These are phyloP conservation scores for Hyphopichia burtonii DNA, from an alignment of 1,139 yeast species.

Conservation along the genomic window DNA sequence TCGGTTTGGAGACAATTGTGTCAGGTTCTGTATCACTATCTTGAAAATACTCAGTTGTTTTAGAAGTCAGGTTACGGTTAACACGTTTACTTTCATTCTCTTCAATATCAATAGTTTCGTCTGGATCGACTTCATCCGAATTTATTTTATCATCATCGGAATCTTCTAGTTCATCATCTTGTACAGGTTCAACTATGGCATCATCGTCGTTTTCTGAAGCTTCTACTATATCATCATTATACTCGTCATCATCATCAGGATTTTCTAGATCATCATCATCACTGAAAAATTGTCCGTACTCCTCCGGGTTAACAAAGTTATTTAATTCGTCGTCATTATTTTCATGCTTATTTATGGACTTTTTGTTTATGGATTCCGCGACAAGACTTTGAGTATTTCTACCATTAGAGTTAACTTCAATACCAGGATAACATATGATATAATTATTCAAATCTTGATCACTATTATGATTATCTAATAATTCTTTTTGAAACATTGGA, in stretches of 20 bases:
- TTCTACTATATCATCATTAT: not conserved
- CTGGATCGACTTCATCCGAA: conserved; percentile 2
- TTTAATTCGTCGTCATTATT: conserved; percentile 7
- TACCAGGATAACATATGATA: conserved; percentile 33
- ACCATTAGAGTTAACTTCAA: conserved; percentile 10
- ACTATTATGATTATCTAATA: conserved; percentile 3
- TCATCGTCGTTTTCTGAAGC: not conserved
- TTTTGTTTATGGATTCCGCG: not conserved
- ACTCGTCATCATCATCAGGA: not conserved
- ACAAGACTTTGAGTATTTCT: not conserved
- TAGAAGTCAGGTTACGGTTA: too few relatives aligned
- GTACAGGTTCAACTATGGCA: not conserved
- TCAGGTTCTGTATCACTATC: not conserved
- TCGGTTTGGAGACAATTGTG: not conserved
- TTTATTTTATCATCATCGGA: conserved; percentile 7
- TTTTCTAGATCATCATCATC: conserved; percentile 7
- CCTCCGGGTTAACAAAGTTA: conserved; percentile 9
- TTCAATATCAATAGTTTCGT: not conserved
- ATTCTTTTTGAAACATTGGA: conserved; percentile 1
- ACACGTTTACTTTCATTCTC: not conserved
- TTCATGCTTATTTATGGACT: not conserved
- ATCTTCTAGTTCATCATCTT: not conserved
- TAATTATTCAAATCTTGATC: conserved; percentile 20
- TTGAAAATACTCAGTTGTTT: not conserved
- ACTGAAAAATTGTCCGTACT: conserved; percentile 8